These are phyloP conservation scores for Thalassiosira livingstoniorum DNA, from an alignment of 352 stramenopile species.

Conservation along the genomic window DNA sequence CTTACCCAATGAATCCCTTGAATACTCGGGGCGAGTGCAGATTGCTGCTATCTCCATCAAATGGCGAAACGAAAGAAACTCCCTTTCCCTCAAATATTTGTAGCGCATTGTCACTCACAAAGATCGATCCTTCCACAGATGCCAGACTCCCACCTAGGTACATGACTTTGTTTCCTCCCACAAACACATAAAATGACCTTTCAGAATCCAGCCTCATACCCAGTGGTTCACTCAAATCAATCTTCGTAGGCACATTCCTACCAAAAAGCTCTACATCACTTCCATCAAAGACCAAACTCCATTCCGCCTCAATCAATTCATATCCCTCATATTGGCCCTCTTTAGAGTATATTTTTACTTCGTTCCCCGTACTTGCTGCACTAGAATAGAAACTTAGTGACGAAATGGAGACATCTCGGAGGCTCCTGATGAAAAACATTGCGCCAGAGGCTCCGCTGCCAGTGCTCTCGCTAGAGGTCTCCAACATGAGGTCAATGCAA, in stretches of 20 bases:
- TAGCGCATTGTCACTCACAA: constrained; percentile 11
- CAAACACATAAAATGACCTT: no score
- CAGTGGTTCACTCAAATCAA: no score
- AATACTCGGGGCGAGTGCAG: background rate
- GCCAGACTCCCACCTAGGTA: constrained; percentile 4
- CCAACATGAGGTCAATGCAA: background rate
- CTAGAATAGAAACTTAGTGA: background rate
- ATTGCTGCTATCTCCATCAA: background rate
- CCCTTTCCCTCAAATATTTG: constrained; percentile 23
- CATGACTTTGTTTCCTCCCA: constrained; percentile 26
- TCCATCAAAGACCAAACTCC: background rate
- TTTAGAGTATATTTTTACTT: background rate
- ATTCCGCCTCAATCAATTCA: background rate
- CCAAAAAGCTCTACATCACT: no score
- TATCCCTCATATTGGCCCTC: background rate
- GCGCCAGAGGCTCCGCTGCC: background rate
- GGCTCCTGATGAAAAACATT: background rate
- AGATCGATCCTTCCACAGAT: constrained; percentile 6
- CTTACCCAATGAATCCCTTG: background rate
- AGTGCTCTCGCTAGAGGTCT: background rate
- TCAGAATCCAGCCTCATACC: no score
- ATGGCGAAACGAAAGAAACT: background rate
- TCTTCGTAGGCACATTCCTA: no score
- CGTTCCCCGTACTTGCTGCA: background rate
- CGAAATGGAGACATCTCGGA: background rate